Evolutionary conservation across 148 eudicot genomes (phyloP).

Genomic region (Gaultheria prostrata): DNA sequence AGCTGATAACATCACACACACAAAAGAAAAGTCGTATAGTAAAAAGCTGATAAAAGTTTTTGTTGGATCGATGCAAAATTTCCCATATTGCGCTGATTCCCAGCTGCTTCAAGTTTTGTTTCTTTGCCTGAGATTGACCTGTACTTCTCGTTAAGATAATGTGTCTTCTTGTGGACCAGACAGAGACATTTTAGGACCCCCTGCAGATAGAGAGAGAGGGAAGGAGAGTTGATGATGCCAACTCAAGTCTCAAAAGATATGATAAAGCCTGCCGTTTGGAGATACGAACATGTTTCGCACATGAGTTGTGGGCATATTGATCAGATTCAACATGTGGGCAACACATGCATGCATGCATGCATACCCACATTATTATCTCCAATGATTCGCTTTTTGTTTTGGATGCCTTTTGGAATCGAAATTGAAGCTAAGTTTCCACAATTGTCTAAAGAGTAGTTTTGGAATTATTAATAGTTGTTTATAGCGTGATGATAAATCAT

Average conservation of each 20-base stretch:
- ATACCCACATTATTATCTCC: neutral
- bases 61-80: constrained; percentile 6
- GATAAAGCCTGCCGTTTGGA: neutral
- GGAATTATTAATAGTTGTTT: too few species aligned
- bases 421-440: neutral
- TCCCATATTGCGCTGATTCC: constrained; percentile 18
- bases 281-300: neutral
- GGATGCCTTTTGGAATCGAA: neutral
- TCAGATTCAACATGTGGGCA: neutral
- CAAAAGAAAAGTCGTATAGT: neutral
- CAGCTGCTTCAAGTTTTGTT: constrained; percentile 7
- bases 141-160: constrained; percentile 21
- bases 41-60: neutral
- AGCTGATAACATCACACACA: too few species aligned
- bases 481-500: too few species aligned
- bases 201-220: neutral
- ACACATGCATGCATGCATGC: neutral
- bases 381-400: neutral
- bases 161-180: constrained; percentile 20
- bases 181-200: neutral
- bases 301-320: neutral
- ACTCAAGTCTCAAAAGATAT: neutral
- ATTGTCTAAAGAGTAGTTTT: too few species aligned
- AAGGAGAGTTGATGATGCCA: neutral
- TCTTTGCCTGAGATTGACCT: constrained; percentile 14